A percentile compares a stretch with the other conserved stretches of the same genome.
Conservation (phyloP, 2,329 filamentous ascomycete species). For the Fusarium verticillioides region DNA sequence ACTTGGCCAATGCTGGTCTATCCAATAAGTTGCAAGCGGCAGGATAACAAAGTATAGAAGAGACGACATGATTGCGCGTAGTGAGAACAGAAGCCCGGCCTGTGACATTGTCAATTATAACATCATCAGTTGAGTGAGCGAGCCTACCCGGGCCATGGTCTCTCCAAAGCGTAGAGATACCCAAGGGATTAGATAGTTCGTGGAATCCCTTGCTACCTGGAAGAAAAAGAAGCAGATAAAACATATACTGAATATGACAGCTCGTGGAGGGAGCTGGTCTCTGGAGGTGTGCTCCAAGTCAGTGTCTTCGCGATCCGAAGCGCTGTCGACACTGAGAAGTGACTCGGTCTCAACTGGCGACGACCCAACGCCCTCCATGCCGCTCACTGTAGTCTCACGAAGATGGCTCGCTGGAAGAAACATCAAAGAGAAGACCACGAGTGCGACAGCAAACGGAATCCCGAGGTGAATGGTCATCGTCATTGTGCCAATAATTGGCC, state of each 20-base stretch:
- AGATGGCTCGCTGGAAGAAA: background rate
- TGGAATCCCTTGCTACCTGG: background rate
- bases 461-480: background rate
- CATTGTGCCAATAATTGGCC: background rate
- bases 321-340: background rate
- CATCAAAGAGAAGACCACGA: background rate
- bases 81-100: background rate
- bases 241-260: background rate
- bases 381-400: background rate
- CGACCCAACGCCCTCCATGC: background rate
- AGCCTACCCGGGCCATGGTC: background rate
- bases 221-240: constrained; percentile 5
- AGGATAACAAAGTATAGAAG: background rate
- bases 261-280: background rate
- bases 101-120: background rate
- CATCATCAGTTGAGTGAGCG: accelerated
- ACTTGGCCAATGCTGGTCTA: background rate
- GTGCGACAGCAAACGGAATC: background rate
- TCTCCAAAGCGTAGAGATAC: background rate
- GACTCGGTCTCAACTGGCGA: background rate
- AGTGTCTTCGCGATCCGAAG: background rate
- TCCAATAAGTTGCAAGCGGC: background rate
- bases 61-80: background rate
- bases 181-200: background rate
- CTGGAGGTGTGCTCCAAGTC: too few species aligned